phyloP scores from a whole-genome alignment of 2,329 filamentous ascomycete species.

The Monilinia fructigena region DNA sequence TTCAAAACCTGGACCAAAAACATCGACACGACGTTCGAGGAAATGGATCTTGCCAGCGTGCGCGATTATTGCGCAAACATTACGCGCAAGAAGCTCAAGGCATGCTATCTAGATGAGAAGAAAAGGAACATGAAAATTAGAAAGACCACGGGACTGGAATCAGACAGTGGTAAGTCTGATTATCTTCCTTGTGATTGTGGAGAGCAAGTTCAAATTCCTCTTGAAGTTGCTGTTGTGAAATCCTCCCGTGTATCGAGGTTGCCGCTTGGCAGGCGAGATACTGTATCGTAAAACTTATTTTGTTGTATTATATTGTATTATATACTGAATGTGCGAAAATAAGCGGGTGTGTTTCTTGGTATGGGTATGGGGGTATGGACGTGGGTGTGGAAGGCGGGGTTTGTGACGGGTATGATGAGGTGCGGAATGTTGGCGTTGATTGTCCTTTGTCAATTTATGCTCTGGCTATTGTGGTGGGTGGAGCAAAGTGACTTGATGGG shows the following conservation, averaged over 20 bases:
- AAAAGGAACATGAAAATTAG: conserved; percentile 19
- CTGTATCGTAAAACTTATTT: conserved; percentile 5
- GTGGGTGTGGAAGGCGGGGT: neutral
- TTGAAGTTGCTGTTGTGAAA: conserved; percentile 7
- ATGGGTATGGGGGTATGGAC: neutral
- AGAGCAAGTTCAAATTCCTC: conserved; percentile 16
- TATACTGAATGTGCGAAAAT: conserved; percentile 22
- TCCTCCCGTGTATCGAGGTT: conserved; percentile 7
- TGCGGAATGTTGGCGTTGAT: conserved; percentile 17
- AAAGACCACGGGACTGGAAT: neutral
- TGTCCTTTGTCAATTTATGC: conserved; percentile 20
- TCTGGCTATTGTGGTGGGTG: conserved; percentile 18
- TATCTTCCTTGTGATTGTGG: conserved; percentile 19
- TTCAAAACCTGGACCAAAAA: conserved; percentile 22
- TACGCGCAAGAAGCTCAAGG: conserved; percentile 21
- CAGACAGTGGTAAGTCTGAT: conserved; percentile 20
- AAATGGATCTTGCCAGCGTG: conserved; percentile 20
- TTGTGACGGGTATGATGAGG: conserved; percentile 8
- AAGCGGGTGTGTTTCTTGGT: conserved; percentile 8
- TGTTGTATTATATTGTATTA: conserved; percentile 11
- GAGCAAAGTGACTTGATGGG: conserved; percentile 7
- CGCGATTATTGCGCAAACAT: conserved; percentile 20
- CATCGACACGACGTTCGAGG: conserved; percentile 21
- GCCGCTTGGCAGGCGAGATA: conserved; percentile 19
- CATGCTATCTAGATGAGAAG: conserved; percentile 22